phyloP scores from a whole-genome alignment of 1,139 yeast species.

The Saccharomyces uvarum region DNA sequence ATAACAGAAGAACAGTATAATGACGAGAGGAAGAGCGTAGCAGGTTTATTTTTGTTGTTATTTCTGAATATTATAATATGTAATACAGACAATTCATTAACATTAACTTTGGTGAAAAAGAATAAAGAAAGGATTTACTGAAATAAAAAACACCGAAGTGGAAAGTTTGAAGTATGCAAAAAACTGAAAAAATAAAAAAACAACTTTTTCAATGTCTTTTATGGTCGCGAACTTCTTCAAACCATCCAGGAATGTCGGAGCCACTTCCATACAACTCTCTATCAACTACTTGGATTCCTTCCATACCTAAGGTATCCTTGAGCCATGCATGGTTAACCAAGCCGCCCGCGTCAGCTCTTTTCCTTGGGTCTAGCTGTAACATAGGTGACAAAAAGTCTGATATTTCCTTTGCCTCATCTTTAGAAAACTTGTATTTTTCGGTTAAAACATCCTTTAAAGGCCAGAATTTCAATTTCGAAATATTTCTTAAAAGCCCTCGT shows the following conservation, averaged over 20 bases:
- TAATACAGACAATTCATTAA: neutral
- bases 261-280: slow-evolving; percentile 56
- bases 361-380: slow-evolving; percentile 58
- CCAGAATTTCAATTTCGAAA: slow-evolving; percentile 59
- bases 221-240: slow-evolving; percentile 27
- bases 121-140: neutral
- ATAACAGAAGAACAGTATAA: neutral
- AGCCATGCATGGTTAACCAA: slow-evolving; percentile 71
- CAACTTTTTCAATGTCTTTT: slow-evolving; percentile 18
- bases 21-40: neutral
- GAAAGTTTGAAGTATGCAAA: neutral
- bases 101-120: neutral
- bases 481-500: slow-evolving; percentile 49
- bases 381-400: slow-evolving; percentile 58
- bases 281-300: slow-evolving; percentile 40
- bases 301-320: slow-evolving; percentile 52
- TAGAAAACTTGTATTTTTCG: slow-evolving; percentile 52
- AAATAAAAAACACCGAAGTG: neutral
- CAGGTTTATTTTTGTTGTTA: neutral
- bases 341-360: slow-evolving; percentile 70
- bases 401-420: slow-evolving; percentile 46
- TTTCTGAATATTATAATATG: slow-evolving; percentile 1
- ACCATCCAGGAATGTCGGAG: slow-evolving; percentile 63
- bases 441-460: slow-evolving; percentile 50
- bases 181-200: neutral